phyloP scores from a whole-genome alignment of 2,329 filamentous ascomycete genomes.

The Alternaria rosae region DNA sequence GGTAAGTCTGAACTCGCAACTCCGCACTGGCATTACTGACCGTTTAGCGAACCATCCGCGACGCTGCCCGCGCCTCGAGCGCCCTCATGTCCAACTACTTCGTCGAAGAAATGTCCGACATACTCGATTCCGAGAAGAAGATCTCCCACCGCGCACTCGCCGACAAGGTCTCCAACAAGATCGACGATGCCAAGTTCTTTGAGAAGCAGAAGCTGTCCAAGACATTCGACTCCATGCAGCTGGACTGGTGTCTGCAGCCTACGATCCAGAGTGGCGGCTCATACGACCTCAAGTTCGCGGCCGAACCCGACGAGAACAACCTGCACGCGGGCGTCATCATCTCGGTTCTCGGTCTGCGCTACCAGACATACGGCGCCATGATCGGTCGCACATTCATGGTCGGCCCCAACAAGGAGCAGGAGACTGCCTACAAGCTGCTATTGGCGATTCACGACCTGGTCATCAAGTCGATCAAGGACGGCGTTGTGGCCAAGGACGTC shows the following conservation, averaged over 20 bases:
- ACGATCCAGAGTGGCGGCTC: constrained; percentile 94
- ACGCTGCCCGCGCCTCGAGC: constrained; percentile 91
- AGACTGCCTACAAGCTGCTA: constrained; percentile 91
- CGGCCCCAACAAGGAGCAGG: constrained; percentile 95
- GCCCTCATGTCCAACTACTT: constrained; percentile 96
- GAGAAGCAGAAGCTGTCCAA: constrained; percentile 81
- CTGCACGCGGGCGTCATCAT: constrained; percentile 94
- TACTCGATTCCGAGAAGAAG: constrained; percentile 96
- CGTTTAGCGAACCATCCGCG: constrained; percentile 80
- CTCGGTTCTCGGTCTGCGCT: constrained; percentile 87
- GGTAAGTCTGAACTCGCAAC: constrained; percentile 49
- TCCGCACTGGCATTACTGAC: constrained; percentile 12
- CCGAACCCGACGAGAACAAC: constrained; percentile 78
- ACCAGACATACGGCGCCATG: constrained; percentile 93
- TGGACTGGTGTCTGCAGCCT: constrained; percentile 93
- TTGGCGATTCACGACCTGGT: constrained; percentile 85
- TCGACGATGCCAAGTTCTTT: constrained; percentile 95
- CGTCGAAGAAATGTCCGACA: constrained; percentile 95
- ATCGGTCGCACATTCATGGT: constrained; percentile 95
- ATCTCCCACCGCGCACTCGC: constrained; percentile 87
- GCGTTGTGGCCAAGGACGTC: constrained; percentile 84
- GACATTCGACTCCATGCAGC: constrained; percentile 85
- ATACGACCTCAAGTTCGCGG: constrained; percentile 85
- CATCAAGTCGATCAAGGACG: constrained; percentile 88
- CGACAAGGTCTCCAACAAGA: constrained; percentile 88